Conservation (phyloP, 805 yeast genomes). For the Wickerhamomyces kurtzmanii region DNA sequence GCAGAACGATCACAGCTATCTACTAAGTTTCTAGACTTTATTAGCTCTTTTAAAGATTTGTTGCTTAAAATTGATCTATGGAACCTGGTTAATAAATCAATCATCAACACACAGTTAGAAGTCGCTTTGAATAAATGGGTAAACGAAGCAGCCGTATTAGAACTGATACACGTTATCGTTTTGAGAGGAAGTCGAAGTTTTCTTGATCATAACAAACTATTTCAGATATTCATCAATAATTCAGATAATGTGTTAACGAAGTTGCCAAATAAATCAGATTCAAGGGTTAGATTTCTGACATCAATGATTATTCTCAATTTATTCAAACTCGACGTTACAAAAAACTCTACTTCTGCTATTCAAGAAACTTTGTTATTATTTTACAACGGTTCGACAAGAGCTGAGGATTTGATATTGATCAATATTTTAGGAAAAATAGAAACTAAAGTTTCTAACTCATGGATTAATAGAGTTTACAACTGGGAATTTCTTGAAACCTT, state of each 20-base stretch:
- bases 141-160: slow-evolving; percentile 26
- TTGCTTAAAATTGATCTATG: slow-evolving; percentile 21
- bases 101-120: slow-evolving; percentile 58
- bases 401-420: slow-evolving; percentile 56
- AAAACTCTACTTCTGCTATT: slow-evolving; percentile 34
- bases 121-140: slow-evolving; percentile 48
- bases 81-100: slow-evolving; percentile 29
- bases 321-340: slow-evolving; percentile 33
- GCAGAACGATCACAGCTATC: slow-evolving; percentile 34
- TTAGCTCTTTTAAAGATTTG: slow-evolving; percentile 23
- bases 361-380: slow-evolving; percentile 39
- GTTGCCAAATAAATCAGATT: slow-evolving; percentile 14
- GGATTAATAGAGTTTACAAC: slow-evolving; percentile 51
- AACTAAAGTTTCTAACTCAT: slow-evolving; percentile 36
- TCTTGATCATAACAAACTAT: slow-evolving; percentile 36
- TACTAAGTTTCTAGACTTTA: slow-evolving; percentile 20
- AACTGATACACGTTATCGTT: slow-evolving; percentile 31
- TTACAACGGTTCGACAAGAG: slow-evolving; percentile 53
- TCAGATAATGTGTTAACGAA: slow-evolving; percentile 25
- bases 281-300: slow-evolving; percentile 27
- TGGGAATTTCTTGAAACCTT: slow-evolving; percentile 53
- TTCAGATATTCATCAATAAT: slow-evolving; percentile 58
- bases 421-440: slow-evolving; percentile 50
- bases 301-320: slow-evolving; percentile 38
- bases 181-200: slow-evolving; percentile 23